These are phyloP conservation scores for Dothidotthia symphoricarpi DNA, from an alignment of 2,329 filamentous ascomycete genomes.

Conservation along the genomic window DNA sequence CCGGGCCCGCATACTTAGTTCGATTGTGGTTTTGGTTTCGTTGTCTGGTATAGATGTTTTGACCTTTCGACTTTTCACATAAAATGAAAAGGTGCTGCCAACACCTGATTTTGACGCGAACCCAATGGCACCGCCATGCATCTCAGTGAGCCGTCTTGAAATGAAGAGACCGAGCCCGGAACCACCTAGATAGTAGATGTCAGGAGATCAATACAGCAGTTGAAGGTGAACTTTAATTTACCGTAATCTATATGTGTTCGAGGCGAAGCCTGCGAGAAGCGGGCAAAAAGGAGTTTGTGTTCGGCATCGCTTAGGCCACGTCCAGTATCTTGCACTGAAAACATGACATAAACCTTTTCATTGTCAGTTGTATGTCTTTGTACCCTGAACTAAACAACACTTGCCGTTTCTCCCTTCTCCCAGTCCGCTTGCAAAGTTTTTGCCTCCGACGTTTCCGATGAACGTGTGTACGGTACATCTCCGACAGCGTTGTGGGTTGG, in stretches of 20 bases:
- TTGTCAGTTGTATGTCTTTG: neutral
- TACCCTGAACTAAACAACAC: neutral
- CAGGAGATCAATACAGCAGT: neutral
- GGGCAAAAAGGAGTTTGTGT: slow-evolving; percentile 34
- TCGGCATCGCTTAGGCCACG: slow-evolving; percentile 41
- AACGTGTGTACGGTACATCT: slow-evolving; percentile 11
- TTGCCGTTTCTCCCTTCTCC: slow-evolving; percentile 26
- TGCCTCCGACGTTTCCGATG: slow-evolving; percentile 11
- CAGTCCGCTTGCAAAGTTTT: slow-evolving; percentile 31
- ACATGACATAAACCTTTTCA: slow-evolving; percentile 38
- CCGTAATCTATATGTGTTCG: slow-evolving; percentile 40
- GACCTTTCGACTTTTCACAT: slow-evolving; percentile 24
- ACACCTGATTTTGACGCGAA: slow-evolving; percentile 20
- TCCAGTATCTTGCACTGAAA: slow-evolving; percentile 43
- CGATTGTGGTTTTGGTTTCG: slow-evolving; percentile 5
- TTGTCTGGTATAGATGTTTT: slow-evolving; percentile 5
- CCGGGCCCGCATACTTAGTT: slow-evolving; percentile 13
- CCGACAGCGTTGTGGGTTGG: slow-evolving; percentile 36
- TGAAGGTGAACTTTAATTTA: neutral
- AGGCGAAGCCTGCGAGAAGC: slow-evolving; percentile 35
- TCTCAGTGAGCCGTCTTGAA: slow-evolving; percentile 28
- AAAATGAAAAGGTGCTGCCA: slow-evolving; percentile 37
- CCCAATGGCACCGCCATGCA: slow-evolving; percentile 35
- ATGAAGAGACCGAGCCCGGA: slow-evolving; percentile 38
- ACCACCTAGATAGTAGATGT: slow-evolving; percentile 20